phyloP scores from a whole-genome alignment of 1,284 basidiomycete genomes.

The Apiotrichum siamense region DNA sequence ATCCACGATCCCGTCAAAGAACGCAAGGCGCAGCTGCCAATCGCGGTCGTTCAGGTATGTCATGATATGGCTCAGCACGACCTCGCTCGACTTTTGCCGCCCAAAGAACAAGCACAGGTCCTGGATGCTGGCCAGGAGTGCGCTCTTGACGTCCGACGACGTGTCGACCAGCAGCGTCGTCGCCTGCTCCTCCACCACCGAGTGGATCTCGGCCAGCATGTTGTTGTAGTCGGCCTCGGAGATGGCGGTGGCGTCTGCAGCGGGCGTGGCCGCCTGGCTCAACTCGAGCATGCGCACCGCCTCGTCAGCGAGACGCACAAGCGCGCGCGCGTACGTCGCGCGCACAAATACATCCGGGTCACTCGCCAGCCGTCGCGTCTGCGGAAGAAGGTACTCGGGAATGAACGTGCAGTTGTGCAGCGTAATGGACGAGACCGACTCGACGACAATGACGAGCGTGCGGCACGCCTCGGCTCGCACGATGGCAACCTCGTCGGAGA shows the following conservation, averaged over 20 bases:
- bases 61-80: conserved; percentile 93
- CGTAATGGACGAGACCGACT: conserved; percentile 78
- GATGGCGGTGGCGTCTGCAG: conserved; percentile 59
- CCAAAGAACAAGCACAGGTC: conserved; percentile 90
- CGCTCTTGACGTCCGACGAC: conserved; percentile 53
- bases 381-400: conserved; percentile 91
- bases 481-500: conserved; percentile 74
- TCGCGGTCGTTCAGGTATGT: conserved; percentile 95
- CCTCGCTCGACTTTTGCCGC: conserved; percentile 85
- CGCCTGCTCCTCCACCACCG: conserved; percentile 80
- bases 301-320: conserved; percentile 75
- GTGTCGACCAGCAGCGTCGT: conserved; percentile 59
- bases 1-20: conserved; percentile 92
- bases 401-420: conserved; percentile 80
- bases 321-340: conserved; percentile 78
- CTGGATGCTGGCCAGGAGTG: conserved; percentile 66
- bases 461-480: conserved; percentile 75
- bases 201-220: conserved; percentile 76
- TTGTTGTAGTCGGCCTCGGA: conserved; percentile 80
- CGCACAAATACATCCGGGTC: conserved; percentile 86
- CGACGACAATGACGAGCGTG: conserved; percentile 77
- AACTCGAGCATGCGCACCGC: conserved; percentile 71
- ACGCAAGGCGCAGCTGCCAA: conserved; percentile 83
- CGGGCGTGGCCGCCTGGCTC: conserved; percentile 65
- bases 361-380: conserved; percentile 70